Evolutionary conservation across 805 yeast species (phyloP).

Genomic region (Monosporozyma yasuniensis): DNA sequence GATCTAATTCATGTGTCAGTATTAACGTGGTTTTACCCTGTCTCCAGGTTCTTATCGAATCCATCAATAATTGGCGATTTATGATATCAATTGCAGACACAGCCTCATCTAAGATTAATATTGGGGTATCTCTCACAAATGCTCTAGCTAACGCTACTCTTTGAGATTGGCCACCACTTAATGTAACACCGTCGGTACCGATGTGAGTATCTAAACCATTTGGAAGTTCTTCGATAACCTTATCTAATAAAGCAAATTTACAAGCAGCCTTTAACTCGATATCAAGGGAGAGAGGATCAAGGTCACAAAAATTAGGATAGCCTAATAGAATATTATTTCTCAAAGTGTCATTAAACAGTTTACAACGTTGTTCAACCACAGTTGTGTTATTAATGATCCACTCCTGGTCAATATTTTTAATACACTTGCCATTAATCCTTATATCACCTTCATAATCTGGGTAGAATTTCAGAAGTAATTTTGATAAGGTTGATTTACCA

Average conservation of each 20-base stretch:
- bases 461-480: conserved; percentile 55
- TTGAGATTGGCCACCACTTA: conserved; percentile 92
- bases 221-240: conserved; percentile 41
- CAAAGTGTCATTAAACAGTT: conserved; percentile 56
- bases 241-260: conserved; percentile 43
- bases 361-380: conserved; percentile 62
- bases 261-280: conserved; percentile 35
- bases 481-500: conserved; percentile 80
- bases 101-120: conserved; percentile 79
- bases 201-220: conserved; percentile 48
- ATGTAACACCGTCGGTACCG: conserved; percentile 36
- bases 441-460: conserved; percentile 45
- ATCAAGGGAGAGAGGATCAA: neutral
- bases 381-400: conserved; percentile 61
- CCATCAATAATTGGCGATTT: conserved; percentile 39
- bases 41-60: conserved; percentile 52
- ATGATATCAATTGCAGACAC: conserved; percentile 66
- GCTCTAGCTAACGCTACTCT: conserved; percentile 82
- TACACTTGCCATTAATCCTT: conserved; percentile 43
- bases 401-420: conserved; percentile 34
- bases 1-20: conserved; percentile 66
- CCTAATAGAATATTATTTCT: conserved; percentile 57
- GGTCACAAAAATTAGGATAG: conserved; percentile 11
- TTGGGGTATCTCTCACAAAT: conserved; percentile 56
- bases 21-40: conserved; percentile 64